Evolutionary conservation across 441 rosid species (phyloP).

Genomic region (Populus trichocarpa): DNA sequence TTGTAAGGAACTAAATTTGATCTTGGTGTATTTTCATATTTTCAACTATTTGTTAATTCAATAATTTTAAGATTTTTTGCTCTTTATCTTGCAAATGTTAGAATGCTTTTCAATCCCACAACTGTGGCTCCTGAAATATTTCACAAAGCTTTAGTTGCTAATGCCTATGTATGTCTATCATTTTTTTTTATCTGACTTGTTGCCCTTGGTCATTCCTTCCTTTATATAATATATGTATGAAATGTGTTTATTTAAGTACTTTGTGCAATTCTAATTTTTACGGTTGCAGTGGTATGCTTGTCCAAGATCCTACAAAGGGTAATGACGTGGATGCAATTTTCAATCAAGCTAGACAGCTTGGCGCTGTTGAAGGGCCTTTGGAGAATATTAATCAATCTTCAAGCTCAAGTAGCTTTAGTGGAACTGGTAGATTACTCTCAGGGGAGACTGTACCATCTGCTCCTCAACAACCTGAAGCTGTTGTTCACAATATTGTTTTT

Average conservation of each 20-base stretch:
- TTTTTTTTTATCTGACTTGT: not conserved
- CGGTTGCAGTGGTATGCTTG: conserved; percentile 79
- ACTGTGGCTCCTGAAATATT: not conserved
- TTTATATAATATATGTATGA: not conserved
- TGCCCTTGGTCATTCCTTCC: not conserved
- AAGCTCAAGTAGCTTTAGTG: conserved; percentile 77
- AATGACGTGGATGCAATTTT: conserved; percentile 85
- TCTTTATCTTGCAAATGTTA: not conserved
- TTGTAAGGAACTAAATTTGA: not conserved
- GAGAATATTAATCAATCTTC: conserved; percentile 61
- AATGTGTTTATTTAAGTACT: not conserved
- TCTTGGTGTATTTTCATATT: not conserved
- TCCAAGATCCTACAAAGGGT: conserved; percentile 83
- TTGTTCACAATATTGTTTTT: conserved; percentile 79
- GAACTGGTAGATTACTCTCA: conserved; percentile 79
- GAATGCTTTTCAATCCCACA: not conserved
- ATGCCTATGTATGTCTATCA: not conserved
- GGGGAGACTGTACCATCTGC: conserved; percentile 72
- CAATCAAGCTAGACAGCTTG: conserved; percentile 31
- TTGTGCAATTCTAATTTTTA: not conserved
- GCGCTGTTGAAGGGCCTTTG: conserved; percentile 85
- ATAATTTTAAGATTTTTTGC: not conserved
- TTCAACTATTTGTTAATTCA: not conserved
- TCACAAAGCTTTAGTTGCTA: not conserved
- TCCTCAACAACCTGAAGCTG: conserved; percentile 83